These are phyloP conservation scores for Gnomoniopsis smithogilvyi DNA, from an alignment of 2,329 filamentous ascomycete genomes.

Conservation along the genomic window DNA sequence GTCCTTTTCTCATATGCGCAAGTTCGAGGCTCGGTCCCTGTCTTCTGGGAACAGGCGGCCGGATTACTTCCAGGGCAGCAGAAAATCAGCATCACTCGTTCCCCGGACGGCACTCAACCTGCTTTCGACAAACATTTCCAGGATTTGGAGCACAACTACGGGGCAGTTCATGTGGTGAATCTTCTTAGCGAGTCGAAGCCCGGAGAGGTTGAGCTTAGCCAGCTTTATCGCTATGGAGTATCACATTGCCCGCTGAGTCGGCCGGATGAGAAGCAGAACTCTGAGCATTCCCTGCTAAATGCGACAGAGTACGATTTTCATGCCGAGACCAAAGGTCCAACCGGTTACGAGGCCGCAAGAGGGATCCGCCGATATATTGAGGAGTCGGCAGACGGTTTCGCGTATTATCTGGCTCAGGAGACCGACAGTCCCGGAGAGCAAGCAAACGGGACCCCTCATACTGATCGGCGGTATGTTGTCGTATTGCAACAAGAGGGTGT, in stretches of 20 bases:
- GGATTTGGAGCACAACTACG: constrained; percentile 80
- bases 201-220: constrained; percentile 79
- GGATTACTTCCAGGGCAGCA: constrained; percentile 89
- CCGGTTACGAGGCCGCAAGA: constrained; percentile 86
- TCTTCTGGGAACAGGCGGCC: constrained; percentile 95
- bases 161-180: constrained; percentile 89
- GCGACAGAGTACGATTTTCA: constrained; percentile 95
- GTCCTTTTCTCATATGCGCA: constrained; percentile 92
- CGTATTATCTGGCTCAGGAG: constrained; percentile 85
- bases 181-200: constrained; percentile 87
- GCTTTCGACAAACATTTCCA: constrained; percentile 96
- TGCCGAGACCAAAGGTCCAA: constrained; percentile 82
- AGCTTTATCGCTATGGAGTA: constrained; percentile 76
- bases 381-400: constrained; percentile 78
- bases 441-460: constrained; percentile 36
- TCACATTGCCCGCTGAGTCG: constrained; percentile 68
- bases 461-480: constrained; percentile 51
- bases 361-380: constrained; percentile 78
- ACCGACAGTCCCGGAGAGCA: constrained; percentile 44
- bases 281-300: constrained; percentile 71
- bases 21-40: constrained; percentile 84
- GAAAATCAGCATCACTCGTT: constrained; percentile 88
- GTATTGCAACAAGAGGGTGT: constrained; percentile 92
- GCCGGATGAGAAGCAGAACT: constrained; percentile 49
- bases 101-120: constrained; percentile 84